Base-by-base conservation (phyloP, 1,139 yeast genomes). In the Candida frijolesensis region DNA sequence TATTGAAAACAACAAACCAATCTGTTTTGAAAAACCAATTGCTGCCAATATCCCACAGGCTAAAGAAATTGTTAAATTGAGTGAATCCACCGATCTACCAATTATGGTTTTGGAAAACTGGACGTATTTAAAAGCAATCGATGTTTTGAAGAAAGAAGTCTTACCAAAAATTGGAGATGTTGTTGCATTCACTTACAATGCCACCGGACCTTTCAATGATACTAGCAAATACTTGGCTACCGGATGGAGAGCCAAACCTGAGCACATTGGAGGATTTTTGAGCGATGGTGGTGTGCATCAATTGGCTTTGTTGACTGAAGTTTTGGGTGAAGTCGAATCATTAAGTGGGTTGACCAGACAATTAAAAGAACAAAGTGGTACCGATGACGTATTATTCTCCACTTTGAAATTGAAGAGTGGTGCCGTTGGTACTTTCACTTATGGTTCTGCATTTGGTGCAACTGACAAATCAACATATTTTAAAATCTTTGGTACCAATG, bases 251-350 rank as follows among this genome's bases (percentile, higher is more conserved):
- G 80, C 79, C 64, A 78, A 84, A 52, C 97, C 97, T 35, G 86
- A 89, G 66, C 97, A 91, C 64, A 80, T 90, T 57, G 97, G 97
- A 51, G 97, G 97, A 0, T 90, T 78, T 68, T 76, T 91, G 60
- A 85, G 94, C 57, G 98, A 91, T 64, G 97, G 97, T 60, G 97
- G 97, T 65, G 98, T 91, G 12, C 98, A 91, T 70, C 97, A 91
- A 69, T 74, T 91, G 67, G 96, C 96, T 2, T 72, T 89, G 43
- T 79, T 91, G 60, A 89, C 96, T 9, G 90, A 83, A 55, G 83
- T 89, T n/a, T 76, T 91, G 53, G 97, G 97, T 46, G 76, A 78
- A 34, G 86, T 89, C 19, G 83, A 79, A 50, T 70, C 84, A 3
- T 81, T 90, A 35, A 78, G 87, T 52, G 96, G 89, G 9, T 79